These are phyloP conservation scores for Lodderomyces theae DNA, from an alignment of 1,139 yeast genomes.

Conservation along the genomic window DNA sequence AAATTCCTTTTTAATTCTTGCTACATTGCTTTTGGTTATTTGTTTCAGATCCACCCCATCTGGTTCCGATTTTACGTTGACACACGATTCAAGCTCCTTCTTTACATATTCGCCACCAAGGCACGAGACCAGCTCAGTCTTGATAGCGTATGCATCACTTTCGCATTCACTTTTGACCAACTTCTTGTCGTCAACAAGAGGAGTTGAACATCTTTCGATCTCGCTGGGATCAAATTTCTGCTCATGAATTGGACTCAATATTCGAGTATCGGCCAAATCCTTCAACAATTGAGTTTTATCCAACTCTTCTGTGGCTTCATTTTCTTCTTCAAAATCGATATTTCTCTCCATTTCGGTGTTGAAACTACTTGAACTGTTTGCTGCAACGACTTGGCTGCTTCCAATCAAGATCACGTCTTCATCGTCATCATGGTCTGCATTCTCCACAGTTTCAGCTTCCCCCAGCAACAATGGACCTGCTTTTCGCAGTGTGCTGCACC, in stretches of 20 bases:
- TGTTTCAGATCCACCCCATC: not conserved
- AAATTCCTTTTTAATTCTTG: not conserved
- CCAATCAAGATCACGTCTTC: conserved; percentile 7
- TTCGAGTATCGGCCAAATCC: not conserved
- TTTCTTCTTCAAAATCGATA: conserved; percentile 7
- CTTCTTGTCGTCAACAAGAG: not conserved
- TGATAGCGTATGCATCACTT: not conserved
- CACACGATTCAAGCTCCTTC: not conserved
- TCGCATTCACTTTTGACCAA: not conserved
- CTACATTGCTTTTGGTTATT: not conserved
- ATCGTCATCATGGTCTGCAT: conserved; percentile 4
- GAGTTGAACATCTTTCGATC: conserved; percentile 6
- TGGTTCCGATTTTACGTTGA: not conserved
- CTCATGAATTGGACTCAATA: conserved; percentile 5
- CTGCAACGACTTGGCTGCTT: not conserved
- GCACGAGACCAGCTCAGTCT: conserved; percentile 3
- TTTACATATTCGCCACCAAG: not conserved
- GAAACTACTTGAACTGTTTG: not conserved
- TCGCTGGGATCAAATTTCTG: conserved; percentile 2
- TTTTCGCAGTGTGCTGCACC: not conserved
- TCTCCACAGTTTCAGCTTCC: too few species aligned
- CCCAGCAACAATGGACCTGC: not conserved
- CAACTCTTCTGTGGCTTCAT: conserved; percentile 10
- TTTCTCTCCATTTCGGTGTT: conserved; percentile 8
- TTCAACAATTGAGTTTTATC: conserved; percentile 9